Evolutionary conservation across 192 early-diverging fungal genomes (phyloP).

Genomic region (Coemansia sp.): DNA sequence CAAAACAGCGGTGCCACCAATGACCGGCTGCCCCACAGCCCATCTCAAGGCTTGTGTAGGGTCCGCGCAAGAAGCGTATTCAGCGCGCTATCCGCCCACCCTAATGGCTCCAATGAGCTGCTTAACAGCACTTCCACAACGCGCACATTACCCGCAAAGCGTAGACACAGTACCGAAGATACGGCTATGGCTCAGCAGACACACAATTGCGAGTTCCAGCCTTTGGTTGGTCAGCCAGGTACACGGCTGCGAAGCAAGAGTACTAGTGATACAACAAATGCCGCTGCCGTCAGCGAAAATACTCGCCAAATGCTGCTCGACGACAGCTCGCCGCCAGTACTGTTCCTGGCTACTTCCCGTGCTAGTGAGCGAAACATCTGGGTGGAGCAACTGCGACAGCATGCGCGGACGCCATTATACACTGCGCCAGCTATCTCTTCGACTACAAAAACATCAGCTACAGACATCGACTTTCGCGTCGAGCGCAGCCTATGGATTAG

Average conservation of each 20-base stretch:
- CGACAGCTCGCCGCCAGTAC: constrained; percentile 13
- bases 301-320: not conserved
- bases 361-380: constrained; percentile 45
- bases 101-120: not conserved
- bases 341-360: constrained; percentile 31
- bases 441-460: not conserved
- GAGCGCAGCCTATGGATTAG: constrained; percentile 49
- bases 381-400: constrained; percentile 30
- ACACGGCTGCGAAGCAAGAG: constrained; percentile 11
- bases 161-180: not conserved
- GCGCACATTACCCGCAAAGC: not conserved
- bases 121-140: not conserved
- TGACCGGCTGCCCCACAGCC: no score
- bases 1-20: no score
- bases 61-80: no score
- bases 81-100: no score
- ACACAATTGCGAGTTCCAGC: no score
- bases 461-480: constrained; percentile 19
- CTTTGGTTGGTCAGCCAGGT: not conserved
- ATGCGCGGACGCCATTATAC: constrained; percentile 22
- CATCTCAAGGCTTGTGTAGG: no score
- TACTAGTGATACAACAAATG: not conserved
- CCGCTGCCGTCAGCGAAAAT: not conserved
- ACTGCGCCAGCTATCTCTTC: not conserved
- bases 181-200: no score